Base-by-base conservation (phyloP, 441 rosid species). In the Adansonia gregorii region DNA sequence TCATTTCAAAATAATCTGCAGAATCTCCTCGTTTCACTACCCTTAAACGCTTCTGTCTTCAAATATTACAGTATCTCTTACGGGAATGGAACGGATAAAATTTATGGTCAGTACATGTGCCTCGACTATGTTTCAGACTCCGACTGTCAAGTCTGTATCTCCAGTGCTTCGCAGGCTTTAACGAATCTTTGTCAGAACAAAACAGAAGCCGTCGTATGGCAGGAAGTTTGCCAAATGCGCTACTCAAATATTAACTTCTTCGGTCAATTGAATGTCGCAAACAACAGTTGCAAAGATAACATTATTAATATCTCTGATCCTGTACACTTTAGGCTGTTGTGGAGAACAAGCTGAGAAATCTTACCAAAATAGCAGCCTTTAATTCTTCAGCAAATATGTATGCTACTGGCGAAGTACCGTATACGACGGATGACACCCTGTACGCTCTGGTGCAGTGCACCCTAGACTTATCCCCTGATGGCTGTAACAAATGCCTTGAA, bases 101-200 rank as follows among this genome's bases (percentile, higher is more conserved):
- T 82, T 39, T 85, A 85, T 54, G 81, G 73, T 59, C 84, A 78
- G 48, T 82, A 77, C 49, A 78, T 87, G 85, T 87, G 88, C 80
- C 77, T 83, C 27, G 72, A 82, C 52, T 83, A 85, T 43, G 51
- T 31, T 35, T 0, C 64, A 66, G 12, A 4, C 14, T 78, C 80
- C 0, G 27, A 0, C 1, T 85, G 90, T 65, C 43, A 1, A 9
- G 72, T 0, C 22, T 84, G 84, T 59, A 31, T 68, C 24, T 8
- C 1, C 1, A 22, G 4, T 6, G 82, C 86, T 6, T 35, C 76
- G 6, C 52, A 15, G 49, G 41, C 75, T 76, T 70, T 85, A 68
- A 3, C 0, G 27, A 70, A 52, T 63, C 24, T 6, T 41, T 83
- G 84, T 73, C 77, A 49, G 6, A 76, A 73, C 61, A 72, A 54